Evolutionary conservation across 1,284 basidiomycete genomes (phyloP), one percentile per base, ranked within the genome.

Genomic region (Megacollybia platyphylla): DNA sequence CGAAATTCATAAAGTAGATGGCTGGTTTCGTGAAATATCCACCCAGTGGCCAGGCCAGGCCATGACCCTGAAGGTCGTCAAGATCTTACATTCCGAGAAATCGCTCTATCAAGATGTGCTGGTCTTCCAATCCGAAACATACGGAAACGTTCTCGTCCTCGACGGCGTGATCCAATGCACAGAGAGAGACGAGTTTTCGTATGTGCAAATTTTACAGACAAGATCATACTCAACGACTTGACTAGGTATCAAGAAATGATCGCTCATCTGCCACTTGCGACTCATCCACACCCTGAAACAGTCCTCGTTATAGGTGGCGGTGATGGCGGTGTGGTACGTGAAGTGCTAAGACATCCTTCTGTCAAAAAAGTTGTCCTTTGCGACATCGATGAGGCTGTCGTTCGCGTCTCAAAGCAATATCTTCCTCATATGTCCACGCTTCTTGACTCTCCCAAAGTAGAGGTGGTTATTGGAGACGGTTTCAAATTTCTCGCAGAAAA

Each of bases 181-280:
- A 2, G 94, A 98, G 68, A 82, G 93, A 42, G 94, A 97, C 61
- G 94, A 98, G 64, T 98, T 97, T 63, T 91, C 92, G 81, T 96
- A 63, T 54, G 85, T 78, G 34, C 9, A 32, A 10, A 15, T 2
- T 34, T 26, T 40, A 43, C 48, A 26, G 13, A 24, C 29, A 17
- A 15, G 41, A 35, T 26, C 41, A 31, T 41, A n/a, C 18, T n/a
- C 40, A 35, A 41, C 2, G 2, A 11, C 27, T 29, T n/a, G 28
- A 37, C 11, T 9, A 92, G 88, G n/a, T 97, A 97, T 66, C 96
- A 98, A 62, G 94, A 99, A 69, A 97, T 98, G 94, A 98, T 99
- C 55, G 78, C 94, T 13, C 93, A 97, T 66, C 69, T 99, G 40
- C 94, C 94, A 31, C 74, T 98, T 51, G 84, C 89, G 18, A 92